Percentiles rank a stretch among this genome's conserved stretches.
These are phyloP conservation scores for Phytophthora pluvialis DNA, from an alignment of 352 stramenopile genomes.

Conservation along the genomic window DNA sequence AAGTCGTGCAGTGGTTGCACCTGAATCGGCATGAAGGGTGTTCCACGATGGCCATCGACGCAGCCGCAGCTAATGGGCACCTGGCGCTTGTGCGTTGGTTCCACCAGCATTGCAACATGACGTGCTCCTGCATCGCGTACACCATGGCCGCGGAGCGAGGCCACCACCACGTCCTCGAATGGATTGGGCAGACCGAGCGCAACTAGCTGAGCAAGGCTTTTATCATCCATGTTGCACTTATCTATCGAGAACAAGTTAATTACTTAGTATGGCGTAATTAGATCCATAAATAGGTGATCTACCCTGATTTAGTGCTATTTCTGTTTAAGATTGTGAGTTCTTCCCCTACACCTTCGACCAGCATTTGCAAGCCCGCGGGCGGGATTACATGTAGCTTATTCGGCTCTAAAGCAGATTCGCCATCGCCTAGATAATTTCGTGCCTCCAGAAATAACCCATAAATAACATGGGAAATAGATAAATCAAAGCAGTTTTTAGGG, in stretches of 20 bases:
- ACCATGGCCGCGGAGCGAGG: slow-evolving; percentile 18
- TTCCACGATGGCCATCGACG: slow-evolving; percentile 29
- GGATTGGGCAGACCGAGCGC: slow-evolving; percentile 20
- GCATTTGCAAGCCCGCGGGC: too few species aligned
- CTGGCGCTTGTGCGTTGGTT: slow-evolving; percentile 28
- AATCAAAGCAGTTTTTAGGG: too few species aligned
- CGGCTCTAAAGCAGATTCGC: too few species aligned
- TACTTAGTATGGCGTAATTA: too few species aligned
- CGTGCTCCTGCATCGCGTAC: slow-evolving; percentile 23
- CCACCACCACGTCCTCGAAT: slow-evolving; percentile 31
- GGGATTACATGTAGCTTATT: too few species aligned
- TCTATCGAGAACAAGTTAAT: background rate
- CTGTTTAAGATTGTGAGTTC: too few species aligned
- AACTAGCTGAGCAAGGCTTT: slow-evolving; percentile 20
- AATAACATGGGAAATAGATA: too few species aligned
- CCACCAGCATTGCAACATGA: slow-evolving; percentile 26
- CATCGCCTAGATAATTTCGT: too few species aligned
- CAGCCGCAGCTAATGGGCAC: slow-evolving; percentile 27
- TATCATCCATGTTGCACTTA: slow-evolving; percentile 32
- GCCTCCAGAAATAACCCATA: too few species aligned
- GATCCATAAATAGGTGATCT: too few species aligned
- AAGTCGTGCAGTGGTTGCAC: slow-evolving; percentile 33
- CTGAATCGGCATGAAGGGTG: slow-evolving; percentile 25
- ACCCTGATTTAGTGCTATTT: too few species aligned
- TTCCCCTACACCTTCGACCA: too few species aligned